Conservation (phyloP, 305 asterid species). For the Solanum hybrid region DNA sequence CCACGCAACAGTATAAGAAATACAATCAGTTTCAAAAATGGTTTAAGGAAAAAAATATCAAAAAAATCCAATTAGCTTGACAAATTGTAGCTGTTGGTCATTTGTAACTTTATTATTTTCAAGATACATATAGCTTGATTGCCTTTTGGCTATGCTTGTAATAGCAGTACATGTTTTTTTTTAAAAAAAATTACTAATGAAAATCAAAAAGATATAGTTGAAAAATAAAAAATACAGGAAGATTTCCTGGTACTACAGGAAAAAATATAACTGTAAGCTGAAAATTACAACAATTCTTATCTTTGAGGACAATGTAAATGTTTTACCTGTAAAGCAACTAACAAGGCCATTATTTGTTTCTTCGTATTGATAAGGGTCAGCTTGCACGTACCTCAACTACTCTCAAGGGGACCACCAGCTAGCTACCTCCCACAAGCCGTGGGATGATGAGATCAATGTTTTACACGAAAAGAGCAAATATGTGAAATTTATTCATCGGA, state of each 20-base stretch:
- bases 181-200: background rate
- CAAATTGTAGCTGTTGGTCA: background rate
- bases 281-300: background rate
- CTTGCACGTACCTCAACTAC: background rate
- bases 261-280: background rate
- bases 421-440: background rate
- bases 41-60: background rate
- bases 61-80: background rate
- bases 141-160: background rate
- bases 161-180: background rate
- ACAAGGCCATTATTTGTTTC: background rate
- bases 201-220: background rate
- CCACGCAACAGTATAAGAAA: background rate
- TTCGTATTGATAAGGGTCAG: background rate
- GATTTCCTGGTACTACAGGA: background rate
- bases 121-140: background rate
- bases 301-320: background rate
- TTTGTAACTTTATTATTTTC: background rate
- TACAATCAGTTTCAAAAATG: background rate
- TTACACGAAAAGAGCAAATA: background rate
- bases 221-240: background rate
- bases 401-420: background rate
- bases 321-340: background rate
- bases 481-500: conserved; percentile 6
- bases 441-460: background rate